These are phyloP conservation scores for Thuja plicata DNA, from an alignment of 83 land plant genomes.

Conservation along the genomic window DNA sequence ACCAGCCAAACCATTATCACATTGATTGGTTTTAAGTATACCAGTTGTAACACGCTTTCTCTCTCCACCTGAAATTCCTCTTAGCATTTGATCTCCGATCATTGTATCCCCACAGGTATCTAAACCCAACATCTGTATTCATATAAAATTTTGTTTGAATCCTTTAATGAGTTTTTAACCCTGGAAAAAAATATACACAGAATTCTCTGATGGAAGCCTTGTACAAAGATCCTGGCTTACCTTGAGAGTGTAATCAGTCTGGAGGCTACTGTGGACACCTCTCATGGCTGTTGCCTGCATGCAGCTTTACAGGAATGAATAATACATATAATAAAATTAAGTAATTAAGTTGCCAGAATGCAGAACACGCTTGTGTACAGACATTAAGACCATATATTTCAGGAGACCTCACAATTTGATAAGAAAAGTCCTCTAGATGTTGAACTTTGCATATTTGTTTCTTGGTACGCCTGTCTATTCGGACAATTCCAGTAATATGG, in stretches of 20 bases:
- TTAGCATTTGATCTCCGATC: neutral
- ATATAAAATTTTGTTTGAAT: neutral
- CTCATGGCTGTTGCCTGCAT: constrained; percentile 22
- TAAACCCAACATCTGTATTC: neutral
- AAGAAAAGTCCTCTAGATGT: too few species aligned
- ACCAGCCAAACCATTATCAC: neutral
- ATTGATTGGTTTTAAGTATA: neutral
- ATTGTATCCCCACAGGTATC: neutral
- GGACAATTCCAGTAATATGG: too few species aligned
- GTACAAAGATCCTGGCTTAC: neutral
- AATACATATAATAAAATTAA: neutral
- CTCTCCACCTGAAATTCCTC: constrained; percentile 3
- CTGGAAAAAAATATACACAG: neutral
- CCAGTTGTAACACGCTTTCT: constrained; percentile 2
- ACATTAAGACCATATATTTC: too few species aligned
- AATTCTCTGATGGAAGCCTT: neutral
- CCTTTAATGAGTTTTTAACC: neutral
- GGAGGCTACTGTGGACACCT: constrained; percentile 18
- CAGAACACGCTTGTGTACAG: neutral
- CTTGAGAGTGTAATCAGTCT: constrained; percentile 27
- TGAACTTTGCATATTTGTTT: too few species aligned
- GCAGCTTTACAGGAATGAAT: neutral
- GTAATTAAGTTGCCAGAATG: neutral
- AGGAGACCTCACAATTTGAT: too few species aligned
- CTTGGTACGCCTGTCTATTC: too few species aligned